Evolutionary conservation across 208 protist species (phyloP).

Genomic region (Leishmania martiniquensis): DNA sequence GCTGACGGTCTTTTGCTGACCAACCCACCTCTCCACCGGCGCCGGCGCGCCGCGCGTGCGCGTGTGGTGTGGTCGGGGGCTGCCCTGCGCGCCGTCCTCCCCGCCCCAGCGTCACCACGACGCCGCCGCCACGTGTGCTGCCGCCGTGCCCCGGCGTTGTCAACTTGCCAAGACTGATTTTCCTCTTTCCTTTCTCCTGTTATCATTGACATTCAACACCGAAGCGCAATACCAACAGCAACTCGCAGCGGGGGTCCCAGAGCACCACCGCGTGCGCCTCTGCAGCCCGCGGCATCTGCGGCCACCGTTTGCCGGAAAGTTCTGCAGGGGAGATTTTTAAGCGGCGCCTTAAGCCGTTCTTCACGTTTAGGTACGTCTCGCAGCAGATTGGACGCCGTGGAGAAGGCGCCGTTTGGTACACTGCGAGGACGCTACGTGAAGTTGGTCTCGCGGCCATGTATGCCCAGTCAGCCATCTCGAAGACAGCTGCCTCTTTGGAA

Average conservation of each 20-base stretch:
- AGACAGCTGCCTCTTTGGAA: too few relatives aligned
- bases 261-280: not conserved
- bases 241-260: not conserved
- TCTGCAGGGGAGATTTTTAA: too few relatives aligned
- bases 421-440: too few relatives aligned
- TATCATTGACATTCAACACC: not conserved
- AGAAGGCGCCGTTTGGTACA: too few relatives aligned
- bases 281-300: not conserved
- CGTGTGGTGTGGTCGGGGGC: not conserved
- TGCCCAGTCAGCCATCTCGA: too few relatives aligned
- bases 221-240: not conserved
- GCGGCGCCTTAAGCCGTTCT: too few relatives aligned
- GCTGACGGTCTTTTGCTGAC: constrained; percentile 1
- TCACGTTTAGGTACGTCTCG: too few relatives aligned
- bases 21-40: not conserved
- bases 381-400: too few relatives aligned
- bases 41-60: constrained; percentile 3
- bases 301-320: too few relatives aligned
- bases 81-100: constrained; percentile 5
- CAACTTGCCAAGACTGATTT: constrained; percentile 32
- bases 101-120: not conserved
- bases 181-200: constrained; percentile 17
- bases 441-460: too few relatives aligned
- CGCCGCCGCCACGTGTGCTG: constrained; percentile 1
- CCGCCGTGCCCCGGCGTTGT: constrained; percentile 33